Conservation (phyloP, 192 early-diverging fungal species). For the Funneliformis geosporum region DNA sequence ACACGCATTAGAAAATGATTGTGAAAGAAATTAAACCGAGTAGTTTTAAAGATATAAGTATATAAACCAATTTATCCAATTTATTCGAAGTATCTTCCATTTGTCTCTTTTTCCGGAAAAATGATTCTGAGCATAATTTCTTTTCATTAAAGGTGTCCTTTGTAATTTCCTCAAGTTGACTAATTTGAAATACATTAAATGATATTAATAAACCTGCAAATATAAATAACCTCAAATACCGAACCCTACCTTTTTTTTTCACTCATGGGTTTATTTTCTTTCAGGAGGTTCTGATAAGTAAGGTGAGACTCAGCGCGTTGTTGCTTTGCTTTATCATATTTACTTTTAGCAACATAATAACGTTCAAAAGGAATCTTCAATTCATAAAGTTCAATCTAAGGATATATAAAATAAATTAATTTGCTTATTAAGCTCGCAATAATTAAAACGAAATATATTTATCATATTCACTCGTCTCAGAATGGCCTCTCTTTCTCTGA, state of each 20-base stretch:
- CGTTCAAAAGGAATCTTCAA: conserved; percentile 62
- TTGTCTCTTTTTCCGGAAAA: conserved; percentile 34
- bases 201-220: not conserved
- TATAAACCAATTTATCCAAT: conserved; percentile 13
- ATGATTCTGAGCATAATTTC: conserved; percentile 25
- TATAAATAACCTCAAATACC: not conserved
- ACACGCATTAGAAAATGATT: not conserved
- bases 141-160: conserved; percentile 25
- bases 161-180: conserved; percentile 24
- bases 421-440: not conserved
- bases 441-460: too few relatives aligned
- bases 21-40: not conserved
- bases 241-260: conserved; percentile 35
- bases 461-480: conserved; percentile 42
- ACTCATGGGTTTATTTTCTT: conserved; percentile 44
- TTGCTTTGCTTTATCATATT: conserved; percentile 55
- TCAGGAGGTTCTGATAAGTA: conserved; percentile 42
- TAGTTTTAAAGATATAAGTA: not conserved
- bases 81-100: not conserved
- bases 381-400: conserved; percentile 58
- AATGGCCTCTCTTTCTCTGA: conserved; percentile 70
- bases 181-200: not conserved
- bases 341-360: conserved; percentile 60
- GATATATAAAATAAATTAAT: not conserved
- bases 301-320: conserved; percentile 40